Conservation (phyloP, 345 rosid species). For the Barbarea vulgaris region DNA sequence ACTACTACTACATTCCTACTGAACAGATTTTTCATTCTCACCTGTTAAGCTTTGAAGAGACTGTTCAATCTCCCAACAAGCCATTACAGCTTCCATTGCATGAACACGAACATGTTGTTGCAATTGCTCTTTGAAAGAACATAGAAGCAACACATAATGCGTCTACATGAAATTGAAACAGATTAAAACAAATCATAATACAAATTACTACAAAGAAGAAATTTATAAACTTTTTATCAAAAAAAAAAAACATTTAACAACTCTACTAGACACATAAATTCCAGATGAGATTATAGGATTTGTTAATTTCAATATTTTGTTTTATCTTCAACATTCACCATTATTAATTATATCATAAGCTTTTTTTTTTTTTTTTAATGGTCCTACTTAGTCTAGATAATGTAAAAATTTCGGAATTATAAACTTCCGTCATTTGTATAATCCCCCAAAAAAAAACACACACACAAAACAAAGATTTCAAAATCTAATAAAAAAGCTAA, state of each 20-base stretch:
- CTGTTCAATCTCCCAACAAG: constrained; percentile 99
- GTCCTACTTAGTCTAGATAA: background rate
- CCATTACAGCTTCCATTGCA: constrained; percentile 99
- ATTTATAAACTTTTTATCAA: background rate
- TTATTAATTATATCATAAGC: constrained; percentile 5
- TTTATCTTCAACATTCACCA: background rate
- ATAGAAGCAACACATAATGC: constrained; percentile 87
- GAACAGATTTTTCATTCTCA: background rate
- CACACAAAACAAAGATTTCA: background rate
- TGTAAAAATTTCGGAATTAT: background rate
- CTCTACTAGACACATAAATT: constrained; percentile 8
- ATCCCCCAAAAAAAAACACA: constrained; percentile 2
- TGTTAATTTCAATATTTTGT: background rate
- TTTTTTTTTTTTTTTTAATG: background rate
- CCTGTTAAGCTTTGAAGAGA: constrained; percentile 96
- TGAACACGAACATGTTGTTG: constrained; percentile 99
- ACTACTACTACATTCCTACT: too few relatives aligned
- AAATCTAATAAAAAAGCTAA: background rate
- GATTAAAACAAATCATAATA: background rate
- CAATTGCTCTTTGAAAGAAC: constrained; percentile 95
- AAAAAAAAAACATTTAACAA: background rate
- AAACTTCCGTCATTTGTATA: background rate
- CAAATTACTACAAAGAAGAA: background rate
- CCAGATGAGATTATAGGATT: background rate
- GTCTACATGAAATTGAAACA: constrained; percentile 48